Conservation (phyloP, 169 alveolate species). For the Plasmodium gonderi region DNA sequence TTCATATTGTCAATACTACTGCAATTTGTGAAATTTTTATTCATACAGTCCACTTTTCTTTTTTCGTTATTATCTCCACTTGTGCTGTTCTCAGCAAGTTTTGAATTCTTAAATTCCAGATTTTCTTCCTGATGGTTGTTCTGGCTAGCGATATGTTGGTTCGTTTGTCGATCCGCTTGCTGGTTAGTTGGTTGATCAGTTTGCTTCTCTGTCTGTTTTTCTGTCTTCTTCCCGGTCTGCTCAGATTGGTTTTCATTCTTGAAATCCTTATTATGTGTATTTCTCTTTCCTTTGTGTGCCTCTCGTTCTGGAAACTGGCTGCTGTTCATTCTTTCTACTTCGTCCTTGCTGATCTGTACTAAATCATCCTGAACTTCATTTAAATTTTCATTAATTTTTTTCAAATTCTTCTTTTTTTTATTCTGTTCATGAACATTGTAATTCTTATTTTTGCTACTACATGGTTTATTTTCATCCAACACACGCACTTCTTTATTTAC, state of each 20-base stretch:
- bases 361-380: slow-evolving; percentile 5
- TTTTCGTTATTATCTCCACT: not conserved
- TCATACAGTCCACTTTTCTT: not conserved
- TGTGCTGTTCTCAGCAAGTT: not conserved
- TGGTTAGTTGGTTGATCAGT: not conserved
- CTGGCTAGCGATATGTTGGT: not conserved
- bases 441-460: not conserved
- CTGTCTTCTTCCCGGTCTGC: not conserved
- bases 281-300: not conserved
- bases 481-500: not conserved
- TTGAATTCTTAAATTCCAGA: too few relatives aligned
- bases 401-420: slow-evolving; percentile 3
- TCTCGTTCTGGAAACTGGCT: not conserved
- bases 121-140: not conserved
- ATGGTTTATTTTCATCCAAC: not conserved
- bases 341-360: not conserved
- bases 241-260: not conserved
- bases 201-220: not conserved
- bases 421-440: not conserved
- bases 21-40: not conserved
- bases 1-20: not conserved
- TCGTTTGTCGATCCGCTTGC: not conserved
- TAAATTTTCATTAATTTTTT: not conserved
- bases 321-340: not conserved
- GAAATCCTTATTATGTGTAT: not conserved